Evolutionary conservation across 73 alveolate genomes (phyloP).

Genomic region (Symbiodinium natans): DNA sequence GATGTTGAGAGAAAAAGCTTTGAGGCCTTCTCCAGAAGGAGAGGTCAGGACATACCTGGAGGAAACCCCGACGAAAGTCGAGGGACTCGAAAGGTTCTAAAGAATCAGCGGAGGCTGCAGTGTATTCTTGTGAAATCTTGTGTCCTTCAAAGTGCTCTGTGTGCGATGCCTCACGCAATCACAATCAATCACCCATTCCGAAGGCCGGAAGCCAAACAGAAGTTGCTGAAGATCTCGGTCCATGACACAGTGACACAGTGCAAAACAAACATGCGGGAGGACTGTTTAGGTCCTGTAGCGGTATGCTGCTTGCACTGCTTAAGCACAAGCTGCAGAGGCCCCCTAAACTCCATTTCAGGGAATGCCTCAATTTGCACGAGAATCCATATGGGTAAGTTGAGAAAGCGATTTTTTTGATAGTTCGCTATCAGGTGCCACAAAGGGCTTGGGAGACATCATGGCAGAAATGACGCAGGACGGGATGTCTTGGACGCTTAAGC

Average conservation of each 20-base stretch:
- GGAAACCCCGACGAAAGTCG: conserved; percentile 76
- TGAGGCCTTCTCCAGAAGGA: conserved; percentile 76
- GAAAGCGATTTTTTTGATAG: too few relatives aligned
- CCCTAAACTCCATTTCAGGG: too few relatives aligned
- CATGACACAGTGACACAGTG: not conserved
- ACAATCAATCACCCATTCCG: too few relatives aligned
- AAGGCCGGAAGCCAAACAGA: conserved; percentile 93
- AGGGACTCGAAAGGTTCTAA: conserved; percentile 52
- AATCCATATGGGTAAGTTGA: too few relatives aligned
- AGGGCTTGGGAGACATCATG: conserved; percentile 81
- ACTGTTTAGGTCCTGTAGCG: too few relatives aligned
- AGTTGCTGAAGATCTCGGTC: conserved; percentile 34
- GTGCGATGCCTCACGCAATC: not conserved
- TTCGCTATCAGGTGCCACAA: conserved; percentile 27
- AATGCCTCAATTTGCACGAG: too few relatives aligned
- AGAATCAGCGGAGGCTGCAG: conserved; percentile 34
- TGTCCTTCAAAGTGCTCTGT: not conserved
- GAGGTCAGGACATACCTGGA: conserved; percentile 71
- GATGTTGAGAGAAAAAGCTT: too few relatives aligned
- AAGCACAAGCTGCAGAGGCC: too few relatives aligned
- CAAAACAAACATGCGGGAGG: too few relatives aligned
- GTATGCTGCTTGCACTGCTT: too few relatives aligned
- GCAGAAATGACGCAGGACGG: conserved; percentile 89
- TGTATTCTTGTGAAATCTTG: not conserved
- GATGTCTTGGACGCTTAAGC: too few relatives aligned